Base-by-base conservation (phyloP, 768 basidiomycete species). In the Termitomyces titanicus region DNA sequence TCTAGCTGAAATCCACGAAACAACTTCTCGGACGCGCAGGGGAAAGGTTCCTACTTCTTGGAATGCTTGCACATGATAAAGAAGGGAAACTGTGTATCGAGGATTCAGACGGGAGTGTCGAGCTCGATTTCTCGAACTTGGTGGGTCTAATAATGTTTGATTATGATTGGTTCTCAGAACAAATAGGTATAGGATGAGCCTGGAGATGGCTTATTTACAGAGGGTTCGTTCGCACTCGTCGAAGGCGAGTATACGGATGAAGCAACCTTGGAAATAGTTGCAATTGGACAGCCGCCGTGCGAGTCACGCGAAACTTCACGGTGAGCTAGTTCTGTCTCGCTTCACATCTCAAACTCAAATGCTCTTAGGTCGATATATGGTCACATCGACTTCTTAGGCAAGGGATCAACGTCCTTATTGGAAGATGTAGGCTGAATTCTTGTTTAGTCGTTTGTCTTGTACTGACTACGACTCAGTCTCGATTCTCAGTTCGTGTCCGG, bases 221-320 rank as follows among this genome's bases (percentile, higher is more conserved):
- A 98, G 70, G 97, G 97, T 0, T 94, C 88, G 55, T 90, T 98
- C 69, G 93, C 94, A 0, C 80, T 99, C 15, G 85, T 98, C 0
- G 97, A 98, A 73, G 97, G 97, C 20, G 92, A 94, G 64, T 99
- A 98, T 66, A 98, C 92, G 0, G 88, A 95, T 56, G 94, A 98
- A 29, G 90, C 88, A 47, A 89, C 81, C 1, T 77, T 99, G 47
- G 81, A 88, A 60, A 92, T 98, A 6, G 84, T 94, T 59, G 97
- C 95, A 18, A 90, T 99, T 57, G 97, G 97, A 2, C 96, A 98
- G 70, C 97, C 97, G 1, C 97, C 97, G 11, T 96, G 94, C 64
- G 97, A 99, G 71, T 81, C 88, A 61, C 78, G 97, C 39, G 86
- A 87, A 56, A 85, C 82, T 2, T 86, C 96, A 15, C 79, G 93